Conservation (phyloP, 2,329 filamentous ascomycete species). For the Arthrobotrys sinensis region DNA sequence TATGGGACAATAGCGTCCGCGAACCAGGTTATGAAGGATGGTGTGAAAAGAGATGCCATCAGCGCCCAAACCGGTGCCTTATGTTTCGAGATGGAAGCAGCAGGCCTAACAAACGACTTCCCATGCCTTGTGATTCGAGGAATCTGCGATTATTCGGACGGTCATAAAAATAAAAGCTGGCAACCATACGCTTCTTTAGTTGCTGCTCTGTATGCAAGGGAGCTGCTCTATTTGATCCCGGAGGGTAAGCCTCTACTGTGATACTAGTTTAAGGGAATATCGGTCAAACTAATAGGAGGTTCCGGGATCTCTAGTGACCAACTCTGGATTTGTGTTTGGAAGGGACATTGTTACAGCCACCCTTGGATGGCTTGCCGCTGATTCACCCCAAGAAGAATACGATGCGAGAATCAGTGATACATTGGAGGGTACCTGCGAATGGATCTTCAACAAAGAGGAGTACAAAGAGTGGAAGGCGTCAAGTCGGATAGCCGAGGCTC, state of each 20-base stretch:
- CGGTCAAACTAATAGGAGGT: neutral
- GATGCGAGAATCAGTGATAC: neutral
- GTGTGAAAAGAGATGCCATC: slow-evolving; percentile 2
- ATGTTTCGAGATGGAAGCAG: slow-evolving; percentile 40
- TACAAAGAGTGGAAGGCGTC: neutral
- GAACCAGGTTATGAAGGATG: slow-evolving; percentile 25
- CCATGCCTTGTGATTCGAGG: slow-evolving; percentile 29
- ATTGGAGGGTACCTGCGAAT: neutral
- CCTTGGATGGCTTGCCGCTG: neutral
- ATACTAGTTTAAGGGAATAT: neutral
- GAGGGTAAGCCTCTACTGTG: neutral
- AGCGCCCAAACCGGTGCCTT: neutral
- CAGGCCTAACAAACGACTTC: slow-evolving; percentile 1
- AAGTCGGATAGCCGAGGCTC: neutral
- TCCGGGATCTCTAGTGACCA: neutral
- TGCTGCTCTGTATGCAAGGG: neutral
- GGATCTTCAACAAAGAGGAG: neutral
- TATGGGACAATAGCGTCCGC: slow-evolving; percentile 26
- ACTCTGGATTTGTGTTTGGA: neutral
- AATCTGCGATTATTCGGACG: slow-evolving; percentile 25
- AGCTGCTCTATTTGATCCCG: neutral
- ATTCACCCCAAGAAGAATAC: neutral
- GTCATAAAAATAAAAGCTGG: slow-evolving; percentile 30
- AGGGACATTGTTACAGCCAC: neutral
- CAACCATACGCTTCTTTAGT: slow-evolving; percentile 2